Conservation (phyloP, 176 grass and related monocot species). For the Neostapfia colusana region DNA sequence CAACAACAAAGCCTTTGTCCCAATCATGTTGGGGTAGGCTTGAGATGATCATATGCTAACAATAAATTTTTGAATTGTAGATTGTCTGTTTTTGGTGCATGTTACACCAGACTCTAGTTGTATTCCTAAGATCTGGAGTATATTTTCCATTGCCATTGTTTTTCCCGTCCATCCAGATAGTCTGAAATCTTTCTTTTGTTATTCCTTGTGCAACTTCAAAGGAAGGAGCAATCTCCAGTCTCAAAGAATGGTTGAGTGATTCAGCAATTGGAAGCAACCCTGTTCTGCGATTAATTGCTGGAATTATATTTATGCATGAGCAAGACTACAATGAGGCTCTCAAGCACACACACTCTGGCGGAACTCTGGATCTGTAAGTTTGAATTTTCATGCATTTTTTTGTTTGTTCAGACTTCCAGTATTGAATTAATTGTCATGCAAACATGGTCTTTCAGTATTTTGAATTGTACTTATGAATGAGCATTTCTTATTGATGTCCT, state of each 20-base stretch:
- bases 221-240: conserved; percentile 62
- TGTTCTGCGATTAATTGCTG: conserved; percentile 56
- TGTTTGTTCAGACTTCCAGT: not conserved
- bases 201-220: conserved; percentile 41
- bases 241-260: conserved; percentile 70
- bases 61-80: too few species aligned
- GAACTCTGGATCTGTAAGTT: conserved; percentile 67
- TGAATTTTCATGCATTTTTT: conserved; percentile 18
- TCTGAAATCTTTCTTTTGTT: conserved; percentile 22
- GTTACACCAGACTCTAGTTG: not conserved
- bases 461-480: not conserved
- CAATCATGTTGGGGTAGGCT: too few species aligned
- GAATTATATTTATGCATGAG: conserved; percentile 74
- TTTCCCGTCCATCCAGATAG: not conserved
- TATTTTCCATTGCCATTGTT: not conserved
- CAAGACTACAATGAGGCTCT: conserved; percentile 71
- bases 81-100: not conserved
- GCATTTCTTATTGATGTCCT: not conserved
- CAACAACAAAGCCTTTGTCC: too few species aligned
- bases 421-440: not conserved
- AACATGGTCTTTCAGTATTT: not conserved
- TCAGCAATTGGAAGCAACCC: conserved; percentile 70
- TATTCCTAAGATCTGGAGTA: not conserved
- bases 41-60: too few species aligned
- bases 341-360: conserved; percentile 72